phyloP scores from a whole-genome alignment of 2,329 filamentous ascomycete genomes.

The Geosmithia morbida region DNA sequence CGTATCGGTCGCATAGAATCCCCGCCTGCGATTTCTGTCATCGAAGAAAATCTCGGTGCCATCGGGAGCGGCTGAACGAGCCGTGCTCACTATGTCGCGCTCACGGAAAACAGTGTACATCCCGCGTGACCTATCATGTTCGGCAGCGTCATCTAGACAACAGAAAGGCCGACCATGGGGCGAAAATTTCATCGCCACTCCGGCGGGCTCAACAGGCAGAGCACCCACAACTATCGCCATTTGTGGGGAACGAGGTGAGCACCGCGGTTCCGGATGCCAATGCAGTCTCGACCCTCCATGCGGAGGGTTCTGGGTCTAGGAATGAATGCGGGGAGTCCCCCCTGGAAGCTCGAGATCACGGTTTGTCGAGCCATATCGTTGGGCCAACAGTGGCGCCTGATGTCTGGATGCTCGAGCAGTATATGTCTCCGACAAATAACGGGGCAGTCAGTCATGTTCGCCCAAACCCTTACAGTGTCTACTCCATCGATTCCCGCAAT shows the following conservation, averaged over 20 bases:
- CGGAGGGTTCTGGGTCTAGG: neutral
- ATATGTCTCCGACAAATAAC: neutral
- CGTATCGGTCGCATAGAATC: slow-evolving; percentile 2
- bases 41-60: slow-evolving; percentile 2
- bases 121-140: neutral
- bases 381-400: slow-evolving; percentile 1
- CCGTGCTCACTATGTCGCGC: neutral
- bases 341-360: neutral
- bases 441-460: neutral
- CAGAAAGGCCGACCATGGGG: neutral
- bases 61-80: neutral
- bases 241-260: neutral
- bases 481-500: slow-evolving; percentile 1
- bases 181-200: neutral
- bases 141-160: neutral
- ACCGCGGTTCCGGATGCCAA: neutral
- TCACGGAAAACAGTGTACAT: neutral
- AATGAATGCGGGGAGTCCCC: neutral
- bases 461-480: slow-evolving; percentile 2
- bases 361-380: slow-evolving; percentile 1
- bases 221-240: neutral
- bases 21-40: slow-evolving; percentile 7
- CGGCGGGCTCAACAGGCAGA: neutral
- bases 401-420: slow-evolving; percentile 1
- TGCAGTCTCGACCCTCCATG: neutral